Percentiles rank a stretch among this genome's conserved stretches.
Evolutionary conservation across 2,329 filamentous ascomycete genomes (phyloP).

Genomic region (Talaromyces marneffei): DNA sequence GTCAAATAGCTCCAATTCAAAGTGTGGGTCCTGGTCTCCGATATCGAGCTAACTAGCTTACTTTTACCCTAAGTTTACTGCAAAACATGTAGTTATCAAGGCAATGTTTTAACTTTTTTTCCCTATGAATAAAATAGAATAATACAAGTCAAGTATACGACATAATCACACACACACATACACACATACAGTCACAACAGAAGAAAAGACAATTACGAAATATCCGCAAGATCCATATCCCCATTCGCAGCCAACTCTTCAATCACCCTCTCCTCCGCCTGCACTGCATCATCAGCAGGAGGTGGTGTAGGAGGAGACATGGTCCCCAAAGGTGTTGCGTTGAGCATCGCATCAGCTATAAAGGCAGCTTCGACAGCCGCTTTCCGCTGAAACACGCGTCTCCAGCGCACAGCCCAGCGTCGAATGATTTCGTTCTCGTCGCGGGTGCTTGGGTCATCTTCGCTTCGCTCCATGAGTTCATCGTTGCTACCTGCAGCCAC

Average conservation of each 20-base stretch:
- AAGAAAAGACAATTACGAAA: conserved; percentile 9
- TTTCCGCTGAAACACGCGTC: conserved; percentile 75
- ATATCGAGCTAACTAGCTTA: background rate
- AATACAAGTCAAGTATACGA: background rate
- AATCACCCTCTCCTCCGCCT: conserved; percentile 4
- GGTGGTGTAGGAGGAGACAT: conserved; percentile 28
- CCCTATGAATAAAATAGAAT: background rate
- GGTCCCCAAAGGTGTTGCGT: conserved; percentile 41
- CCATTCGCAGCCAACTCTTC: conserved; percentile 21
- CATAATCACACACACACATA: too few species aligned
- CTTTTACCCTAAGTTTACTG: background rate
- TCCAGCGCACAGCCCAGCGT: conserved; percentile 80
- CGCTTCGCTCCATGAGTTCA: conserved; percentile 62
- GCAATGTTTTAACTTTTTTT: too few species aligned
- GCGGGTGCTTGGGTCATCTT: conserved; percentile 43
- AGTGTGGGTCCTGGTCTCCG: background rate
- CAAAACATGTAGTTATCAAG: too few species aligned
- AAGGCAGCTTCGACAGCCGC: conserved; percentile 78
- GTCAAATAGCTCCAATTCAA: background rate
- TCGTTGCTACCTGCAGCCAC: conserved; percentile 71
- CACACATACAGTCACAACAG: background rate
- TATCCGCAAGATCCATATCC: conserved; percentile 30
- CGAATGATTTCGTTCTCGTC: conserved; percentile 61
- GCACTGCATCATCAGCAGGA: background rate
- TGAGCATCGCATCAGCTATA: conserved; percentile 51